These are phyloP conservation scores for Bromus sterilis DNA, from an alignment of 176 grass and related monocot species.

Conservation along the genomic window DNA sequence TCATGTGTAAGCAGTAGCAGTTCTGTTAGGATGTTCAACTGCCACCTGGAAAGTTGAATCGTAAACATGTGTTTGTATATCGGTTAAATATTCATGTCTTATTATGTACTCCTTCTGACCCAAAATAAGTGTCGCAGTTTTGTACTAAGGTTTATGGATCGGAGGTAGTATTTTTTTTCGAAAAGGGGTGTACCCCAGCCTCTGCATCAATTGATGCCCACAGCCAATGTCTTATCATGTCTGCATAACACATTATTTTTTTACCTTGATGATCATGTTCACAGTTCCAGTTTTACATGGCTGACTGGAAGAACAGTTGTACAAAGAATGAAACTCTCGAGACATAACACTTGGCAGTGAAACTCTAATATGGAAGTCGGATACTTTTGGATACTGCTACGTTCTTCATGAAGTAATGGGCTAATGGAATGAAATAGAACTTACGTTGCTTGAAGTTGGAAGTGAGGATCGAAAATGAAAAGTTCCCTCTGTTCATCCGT, in stretches of 20 bases:
- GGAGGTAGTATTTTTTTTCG: no score
- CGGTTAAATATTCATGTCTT: not conserved
- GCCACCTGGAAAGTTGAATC: not conserved
- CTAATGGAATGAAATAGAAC: not conserved
- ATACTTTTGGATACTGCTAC: not conserved
- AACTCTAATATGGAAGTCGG: not conserved
- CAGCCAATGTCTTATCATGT: not conserved
- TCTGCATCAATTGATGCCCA: no score
- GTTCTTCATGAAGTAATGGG: not conserved
- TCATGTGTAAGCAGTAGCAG: not conserved
- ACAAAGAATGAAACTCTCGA: not conserved
- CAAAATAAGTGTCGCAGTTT: no score
- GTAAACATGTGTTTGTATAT: not conserved
- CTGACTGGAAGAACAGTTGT: not conserved
- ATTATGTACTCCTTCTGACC: no score
- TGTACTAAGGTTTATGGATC: no score
- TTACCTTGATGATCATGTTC: not conserved
- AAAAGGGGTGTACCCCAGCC: no score
- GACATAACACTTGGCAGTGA: not conserved
- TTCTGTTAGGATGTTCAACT: not conserved
- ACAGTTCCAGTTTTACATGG: not conserved
- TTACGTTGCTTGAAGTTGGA: constrained; percentile 38
- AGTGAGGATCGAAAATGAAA: constrained; percentile 64
- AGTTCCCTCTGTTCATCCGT: constrained; percentile 83
- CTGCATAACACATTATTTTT: not conserved